Percentiles rank a stretch among this genome's conserved stretches.
Conservation (phyloP, 1,284 basidiomycete species). For the Pseudozyma flocculosa region DNA sequence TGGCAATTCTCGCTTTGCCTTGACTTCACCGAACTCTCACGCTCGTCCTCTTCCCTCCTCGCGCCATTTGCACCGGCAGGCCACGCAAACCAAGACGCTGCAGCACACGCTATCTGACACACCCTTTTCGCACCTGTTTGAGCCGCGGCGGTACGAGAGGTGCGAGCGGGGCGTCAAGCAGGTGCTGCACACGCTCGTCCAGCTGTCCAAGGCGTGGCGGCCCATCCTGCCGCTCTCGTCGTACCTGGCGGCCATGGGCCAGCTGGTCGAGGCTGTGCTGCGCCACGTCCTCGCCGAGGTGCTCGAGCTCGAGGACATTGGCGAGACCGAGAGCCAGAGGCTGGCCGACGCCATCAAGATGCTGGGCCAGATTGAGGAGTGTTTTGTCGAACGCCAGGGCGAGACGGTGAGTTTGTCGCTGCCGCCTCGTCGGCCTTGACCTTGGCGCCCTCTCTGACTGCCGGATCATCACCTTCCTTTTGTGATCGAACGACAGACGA, state of each 20-base stretch:
- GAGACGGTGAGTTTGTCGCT: constrained; percentile 43
- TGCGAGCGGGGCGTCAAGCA: constrained; percentile 73
- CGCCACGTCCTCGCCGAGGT: constrained; percentile 73
- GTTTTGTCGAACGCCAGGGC: constrained; percentile 69
- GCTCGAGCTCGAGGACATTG: constrained; percentile 80
- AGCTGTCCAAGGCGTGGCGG: constrained; percentile 71
- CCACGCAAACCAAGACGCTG: constrained; percentile 61
- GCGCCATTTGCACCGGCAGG: not conserved
- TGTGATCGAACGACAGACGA: constrained; percentile 86
- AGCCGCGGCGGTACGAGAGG: constrained; percentile 74
- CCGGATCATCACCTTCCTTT: not conserved
- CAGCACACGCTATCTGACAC: constrained; percentile 64
- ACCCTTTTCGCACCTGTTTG: constrained; percentile 45
- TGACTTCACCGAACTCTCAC: no score
- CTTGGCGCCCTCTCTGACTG: no score
- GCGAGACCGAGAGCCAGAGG: constrained; percentile 81
- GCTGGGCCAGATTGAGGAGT: constrained; percentile 70
- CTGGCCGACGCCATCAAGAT: constrained; percentile 79
- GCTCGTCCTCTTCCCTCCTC: no score
- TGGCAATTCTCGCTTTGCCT: no score
- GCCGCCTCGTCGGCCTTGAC: no score
- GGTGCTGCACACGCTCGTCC: constrained; percentile 69
- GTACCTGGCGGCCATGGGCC: constrained; percentile 64
- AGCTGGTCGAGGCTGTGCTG: constrained; percentile 73
- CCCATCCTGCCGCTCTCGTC: constrained; percentile 60